Evolutionary conservation across 1,284 basidiomycete species (phyloP), one percentile per base, ranked within the genome.

Genomic region (Mycena citricolor): DNA sequence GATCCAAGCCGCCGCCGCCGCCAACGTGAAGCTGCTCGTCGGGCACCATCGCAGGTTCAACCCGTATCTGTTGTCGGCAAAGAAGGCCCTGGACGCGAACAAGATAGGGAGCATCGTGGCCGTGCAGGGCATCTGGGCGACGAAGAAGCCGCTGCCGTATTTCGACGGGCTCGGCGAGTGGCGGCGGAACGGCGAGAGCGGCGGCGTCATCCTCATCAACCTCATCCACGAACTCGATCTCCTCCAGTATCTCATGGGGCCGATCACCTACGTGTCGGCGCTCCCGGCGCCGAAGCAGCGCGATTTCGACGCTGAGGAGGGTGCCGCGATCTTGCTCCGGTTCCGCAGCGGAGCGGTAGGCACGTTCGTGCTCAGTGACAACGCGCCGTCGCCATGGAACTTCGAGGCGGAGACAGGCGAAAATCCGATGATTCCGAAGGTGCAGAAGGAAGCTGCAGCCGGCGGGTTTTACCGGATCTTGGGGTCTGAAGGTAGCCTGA

Each of bases 321-420:
- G 32, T 2, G 51, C 44, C 31, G 48, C 51, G 23, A 30, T 53
- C 8, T 33, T 49, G 8, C 24, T 53, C 29, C 31, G n/a, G 6
- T 53, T 53, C 28, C 14, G 20, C 17, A 42, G 21, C 5, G 51
- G 51, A 10, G 24, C 32, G 5, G 51, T 53, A 11, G 47, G 51
- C n/a, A 53, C 51, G 19, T 50, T 50, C 21, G 28, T 53, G 4
- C 44, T 53, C 26, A 35, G 31, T n/a, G 51, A 53, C 25, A 48
- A 47, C 11, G 33, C 29, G 4, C 41, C 38, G 32, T 43, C 39
- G 16, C 44, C 48, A 16, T 32, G 37, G 21, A 34, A 21, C 20
- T 51, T 49, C 30, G 51, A 54, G 39, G 41, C 40, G 11, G 48
- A 36, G 17, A 50, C 49, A 4, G 49, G 49, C 21, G 49, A 51